Conservation (phyloP, 768 basidiomycete species). For the Tulasnella sp. region DNA sequence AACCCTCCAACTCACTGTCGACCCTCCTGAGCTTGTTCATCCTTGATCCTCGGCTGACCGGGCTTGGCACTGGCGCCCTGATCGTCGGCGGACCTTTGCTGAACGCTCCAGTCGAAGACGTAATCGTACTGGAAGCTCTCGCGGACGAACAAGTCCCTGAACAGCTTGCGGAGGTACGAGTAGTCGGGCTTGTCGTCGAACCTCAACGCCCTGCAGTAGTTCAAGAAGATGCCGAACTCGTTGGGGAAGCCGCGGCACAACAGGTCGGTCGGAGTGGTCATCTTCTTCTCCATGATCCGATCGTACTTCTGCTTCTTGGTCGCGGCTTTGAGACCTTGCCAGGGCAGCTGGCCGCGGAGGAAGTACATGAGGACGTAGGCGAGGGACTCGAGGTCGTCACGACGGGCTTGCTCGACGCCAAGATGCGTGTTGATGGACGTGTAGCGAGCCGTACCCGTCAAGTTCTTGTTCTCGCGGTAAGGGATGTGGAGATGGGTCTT, state of each 20-base stretch:
- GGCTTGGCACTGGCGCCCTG: not conserved
- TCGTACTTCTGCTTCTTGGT: constrained; percentile 99
- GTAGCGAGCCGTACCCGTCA: constrained; percentile 97
- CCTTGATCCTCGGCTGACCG: not conserved
- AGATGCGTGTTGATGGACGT: constrained; percentile 99
- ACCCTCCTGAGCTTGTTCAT: not conserved
- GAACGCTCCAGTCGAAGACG: constrained; percentile 97
- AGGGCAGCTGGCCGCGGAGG: constrained; percentile 93
- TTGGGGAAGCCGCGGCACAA: constrained; percentile 99
- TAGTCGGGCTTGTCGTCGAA: constrained; percentile 99
- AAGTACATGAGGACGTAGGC: constrained; percentile 99
- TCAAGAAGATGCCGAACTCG: constrained; percentile 98
- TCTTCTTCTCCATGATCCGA: constrained; percentile 99
- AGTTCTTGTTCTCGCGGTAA: constrained; percentile 99
- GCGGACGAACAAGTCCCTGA: constrained; percentile 94
- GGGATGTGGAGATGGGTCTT: constrained; percentile 99
- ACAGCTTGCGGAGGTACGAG: constrained; percentile 97
- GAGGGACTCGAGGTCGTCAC: constrained; percentile 95
- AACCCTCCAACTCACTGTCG: constrained; percentile 1
- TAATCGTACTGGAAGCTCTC: constrained; percentile 99
- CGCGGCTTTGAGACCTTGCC: constrained; percentile 99
- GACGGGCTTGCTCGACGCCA: constrained; percentile 95
- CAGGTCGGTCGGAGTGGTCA: constrained; percentile 95
- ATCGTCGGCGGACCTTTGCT: constrained; percentile 29
- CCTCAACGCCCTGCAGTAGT: constrained; percentile 96